Conservation (phyloP, 2,329 filamentous ascomycete species). For the Ascochyta pisi region DNA sequence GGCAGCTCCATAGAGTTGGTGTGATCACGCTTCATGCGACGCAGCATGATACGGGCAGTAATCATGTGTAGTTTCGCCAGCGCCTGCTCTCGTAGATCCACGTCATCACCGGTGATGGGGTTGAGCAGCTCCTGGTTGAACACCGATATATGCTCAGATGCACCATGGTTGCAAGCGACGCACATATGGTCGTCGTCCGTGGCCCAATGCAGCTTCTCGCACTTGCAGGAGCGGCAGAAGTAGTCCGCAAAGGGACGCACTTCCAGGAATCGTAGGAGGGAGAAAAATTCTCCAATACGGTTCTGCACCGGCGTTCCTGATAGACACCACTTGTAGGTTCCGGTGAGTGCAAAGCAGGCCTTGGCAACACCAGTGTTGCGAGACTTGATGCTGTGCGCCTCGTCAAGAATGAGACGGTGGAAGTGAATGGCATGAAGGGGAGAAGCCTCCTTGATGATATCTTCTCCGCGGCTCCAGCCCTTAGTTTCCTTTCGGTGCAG, state of each 20-base stretch:
- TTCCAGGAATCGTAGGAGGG: conserved; percentile 88
- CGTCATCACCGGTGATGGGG: conserved; percentile 63
- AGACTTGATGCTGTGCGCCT: conserved; percentile 93
- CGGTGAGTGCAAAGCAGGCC: conserved; percentile 90
- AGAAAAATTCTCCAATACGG: conserved; percentile 96
- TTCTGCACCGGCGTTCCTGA: conserved; percentile 96
- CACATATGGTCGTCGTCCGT: conserved; percentile 77
- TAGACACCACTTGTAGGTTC: conserved; percentile 92
- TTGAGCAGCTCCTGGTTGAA: conserved; percentile 97
- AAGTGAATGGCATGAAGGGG: conserved; percentile 83
- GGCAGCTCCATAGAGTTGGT: conserved; percentile 95
- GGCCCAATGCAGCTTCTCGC: conserved; percentile 82
- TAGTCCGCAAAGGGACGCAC: conserved; percentile 90
- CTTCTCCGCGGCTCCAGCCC: conserved; percentile 82
- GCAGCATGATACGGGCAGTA: conserved; percentile 93
- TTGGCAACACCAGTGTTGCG: conserved; percentile 90
- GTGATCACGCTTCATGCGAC: conserved; percentile 91
- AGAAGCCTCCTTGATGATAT: conserved; percentile 78
- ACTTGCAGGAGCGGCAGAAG: conserved; percentile 86
- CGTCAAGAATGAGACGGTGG: conserved; percentile 91
- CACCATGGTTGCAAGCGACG: conserved; percentile 69
- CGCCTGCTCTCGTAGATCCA: conserved; percentile 68
- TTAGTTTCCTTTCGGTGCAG: conserved; percentile 92
- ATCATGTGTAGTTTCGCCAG: conserved; percentile 85
- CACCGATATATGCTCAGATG: conserved; percentile 75